Conservation (phyloP, 2,329 filamentous ascomycete species). For the Gliomastix tumulicola region DNA sequence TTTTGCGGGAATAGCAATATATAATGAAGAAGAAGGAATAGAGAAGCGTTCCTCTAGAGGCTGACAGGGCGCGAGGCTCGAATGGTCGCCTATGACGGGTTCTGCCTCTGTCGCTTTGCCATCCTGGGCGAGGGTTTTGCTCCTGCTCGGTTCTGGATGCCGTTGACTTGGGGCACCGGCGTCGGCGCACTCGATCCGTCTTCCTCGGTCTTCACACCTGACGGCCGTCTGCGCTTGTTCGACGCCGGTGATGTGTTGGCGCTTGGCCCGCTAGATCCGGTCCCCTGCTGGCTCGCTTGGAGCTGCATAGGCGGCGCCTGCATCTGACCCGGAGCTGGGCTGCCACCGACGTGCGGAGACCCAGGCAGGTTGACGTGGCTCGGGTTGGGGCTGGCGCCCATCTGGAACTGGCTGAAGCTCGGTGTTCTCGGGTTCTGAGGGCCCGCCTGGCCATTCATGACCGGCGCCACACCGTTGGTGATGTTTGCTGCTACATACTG, state of each 20-base stretch:
- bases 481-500: conserved; percentile 48
- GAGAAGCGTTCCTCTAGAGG: no score
- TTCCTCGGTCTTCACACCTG: conserved; percentile 51
- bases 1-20: no score
- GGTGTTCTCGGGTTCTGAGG: conserved; percentile 44
- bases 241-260: conserved; percentile 59
- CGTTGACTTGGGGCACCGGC: conserved; percentile 43
- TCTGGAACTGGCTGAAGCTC: conserved; percentile 48
- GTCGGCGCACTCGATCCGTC: conserved; percentile 43
- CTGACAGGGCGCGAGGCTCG: no score
- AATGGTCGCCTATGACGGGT: conserved; percentile 27
- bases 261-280: conserved; percentile 58
- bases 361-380: conserved; percentile 55
- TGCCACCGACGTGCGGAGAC: conserved; percentile 53
- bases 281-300: conserved; percentile 62
- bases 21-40: no score
- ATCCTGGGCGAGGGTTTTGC: conserved; percentile 54
- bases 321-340: conserved; percentile 55
- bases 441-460: conserved; percentile 42
- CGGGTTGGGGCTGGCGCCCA: conserved; percentile 53
- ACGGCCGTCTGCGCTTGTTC: conserved; percentile 51
- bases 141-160: conserved; percentile 38
- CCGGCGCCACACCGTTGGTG: conserved; percentile 22
- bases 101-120: conserved; percentile 45
- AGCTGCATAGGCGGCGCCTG: conserved; percentile 60